Conservation (phyloP, 1,284 basidiomycete species). For the Sporisorium exsertum region DNA sequence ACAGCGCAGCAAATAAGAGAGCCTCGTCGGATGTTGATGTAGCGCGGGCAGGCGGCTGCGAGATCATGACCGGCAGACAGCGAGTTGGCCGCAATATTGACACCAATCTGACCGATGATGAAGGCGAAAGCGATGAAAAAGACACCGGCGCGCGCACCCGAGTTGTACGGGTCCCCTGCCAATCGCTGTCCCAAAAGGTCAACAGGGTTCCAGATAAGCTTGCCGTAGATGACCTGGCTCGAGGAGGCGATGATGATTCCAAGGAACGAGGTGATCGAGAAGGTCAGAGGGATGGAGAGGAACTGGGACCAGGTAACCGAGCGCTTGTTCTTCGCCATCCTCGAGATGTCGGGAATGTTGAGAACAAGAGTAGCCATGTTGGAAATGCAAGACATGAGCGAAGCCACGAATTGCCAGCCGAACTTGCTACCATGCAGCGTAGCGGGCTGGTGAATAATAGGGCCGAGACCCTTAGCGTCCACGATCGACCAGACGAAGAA, state of each 20-base stretch:
- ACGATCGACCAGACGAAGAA: constrained; percentile 86
- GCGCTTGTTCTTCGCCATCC: constrained; percentile 50
- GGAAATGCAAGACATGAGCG: constrained; percentile 50
- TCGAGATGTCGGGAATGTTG: constrained; percentile 60
- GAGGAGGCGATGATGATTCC: constrained; percentile 83
- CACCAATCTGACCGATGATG: constrained; percentile 77
- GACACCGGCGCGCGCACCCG: constrained; percentile 69
- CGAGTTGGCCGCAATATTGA: constrained; percentile 82
- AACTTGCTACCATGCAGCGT: constrained; percentile 78
- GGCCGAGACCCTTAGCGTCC: constrained; percentile 79
- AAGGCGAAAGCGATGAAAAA: constrained; percentile 79
- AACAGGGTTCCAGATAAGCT: constrained; percentile 83
- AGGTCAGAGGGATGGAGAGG: constrained; percentile 78
- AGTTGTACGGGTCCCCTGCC: constrained; percentile 76
- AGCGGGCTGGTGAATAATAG: constrained; percentile 79
- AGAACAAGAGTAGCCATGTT: constrained; percentile 59
- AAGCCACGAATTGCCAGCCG: constrained; percentile 81
- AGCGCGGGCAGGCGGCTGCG: constrained; percentile 80
- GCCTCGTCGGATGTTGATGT: constrained; percentile 86
- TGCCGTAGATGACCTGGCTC: constrained; percentile 79
- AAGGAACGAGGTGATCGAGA: constrained; percentile 82
- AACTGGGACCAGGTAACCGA: constrained; percentile 55
- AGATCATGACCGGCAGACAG: constrained; percentile 86
- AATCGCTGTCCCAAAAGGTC: constrained; percentile 79
- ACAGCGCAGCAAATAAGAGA: constrained; percentile 82